Evolutionary conservation across 1,284 basidiomycete genomes (phyloP), one percentile per base, ranked within the genome.

Genomic region (Farysia itapuensis): DNA sequence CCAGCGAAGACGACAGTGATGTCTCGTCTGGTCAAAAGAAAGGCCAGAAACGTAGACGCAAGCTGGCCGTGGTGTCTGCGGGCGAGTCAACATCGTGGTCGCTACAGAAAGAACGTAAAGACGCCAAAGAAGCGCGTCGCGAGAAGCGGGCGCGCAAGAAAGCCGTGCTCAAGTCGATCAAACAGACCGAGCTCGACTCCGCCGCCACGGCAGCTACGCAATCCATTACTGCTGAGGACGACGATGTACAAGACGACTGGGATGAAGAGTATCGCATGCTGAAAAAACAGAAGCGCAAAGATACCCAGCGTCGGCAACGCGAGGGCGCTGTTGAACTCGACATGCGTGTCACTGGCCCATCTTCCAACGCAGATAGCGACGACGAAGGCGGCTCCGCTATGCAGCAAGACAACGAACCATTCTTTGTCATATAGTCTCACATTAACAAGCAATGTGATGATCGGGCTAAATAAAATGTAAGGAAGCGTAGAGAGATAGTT

Each of bases 231-330:
- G 14, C 31, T 16, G 23, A 45, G 6, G 60, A 71, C 0, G 57
- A 52, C 0, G 57, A 64, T 12, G 50, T 51, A 29, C 67, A 70
- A n/a, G 58, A 64, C 21, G 65, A 64, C 22, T 72, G 66, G 64
- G 35, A 47, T 19, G 56, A 50, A 20, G 68, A 71, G 26, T 66
- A 67, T 36, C 59, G 67, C 8, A 64, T 63, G 15, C 44, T 53
- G 5, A 64, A 63, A 28, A 57, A 63, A 35, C 52, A 64, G 5
- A 66, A 60, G 29, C 45, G 46, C 14, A 29, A 54, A 40, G 37
- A 56, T 29, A 22, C 18, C 22, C 48, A 37, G 24, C 22, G 35
- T n/a, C n/a, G 12, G 14, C 19, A 28, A 28, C n/a, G n/a, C n/a
- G n/a, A n/a, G n/a, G n/a, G n/a, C n/a, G n/a, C n/a, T n/a, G n/a